Conservation (phyloP, 805 yeast genomes). For the Torulaspora gathmanii region DNA sequence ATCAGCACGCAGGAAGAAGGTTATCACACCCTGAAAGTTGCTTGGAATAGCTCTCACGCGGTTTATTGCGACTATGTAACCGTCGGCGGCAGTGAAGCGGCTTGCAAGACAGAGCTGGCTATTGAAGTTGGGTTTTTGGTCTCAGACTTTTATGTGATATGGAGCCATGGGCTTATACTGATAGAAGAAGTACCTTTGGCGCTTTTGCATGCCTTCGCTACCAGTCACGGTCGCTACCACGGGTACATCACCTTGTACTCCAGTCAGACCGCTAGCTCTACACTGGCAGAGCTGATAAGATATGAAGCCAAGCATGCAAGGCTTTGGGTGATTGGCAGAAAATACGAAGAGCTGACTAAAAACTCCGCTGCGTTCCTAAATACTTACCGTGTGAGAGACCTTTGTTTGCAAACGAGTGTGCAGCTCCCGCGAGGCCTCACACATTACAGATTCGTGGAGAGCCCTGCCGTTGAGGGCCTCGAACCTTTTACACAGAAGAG, state of each 20-base stretch:
- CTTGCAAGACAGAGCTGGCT: slow-evolving; percentile 7
- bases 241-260: slow-evolving; percentile 13
- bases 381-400: slow-evolving; percentile 7
- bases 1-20: neutral
- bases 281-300: slow-evolving; percentile 1
- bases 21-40: neutral
- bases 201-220: slow-evolving; percentile 15
- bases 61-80: slow-evolving; percentile 11
- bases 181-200: slow-evolving; percentile 11
- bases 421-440: slow-evolving; percentile 12
- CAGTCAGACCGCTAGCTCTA: neutral
- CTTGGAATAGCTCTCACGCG: neutral
- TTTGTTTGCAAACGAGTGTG: slow-evolving; percentile 4
- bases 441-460: slow-evolving; percentile 5
- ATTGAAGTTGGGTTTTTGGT: slow-evolving; percentile 14
- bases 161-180: slow-evolving; percentile 13
- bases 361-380: slow-evolving; percentile 6
- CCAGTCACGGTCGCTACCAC: slow-evolving; percentile 12
- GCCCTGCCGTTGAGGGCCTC: neutral
- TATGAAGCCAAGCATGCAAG: slow-evolving; percentile 6
- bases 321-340: slow-evolving; percentile 11
- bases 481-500: neutral
- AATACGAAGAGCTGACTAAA: slow-evolving; percentile 11
- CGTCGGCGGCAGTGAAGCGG: slow-evolving; percentile 1
- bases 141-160: slow-evolving; percentile 13